Evolutionary conservation across 2,329 filamentous ascomycete species (phyloP).

Genomic region (Penicillium polonicum): DNA sequence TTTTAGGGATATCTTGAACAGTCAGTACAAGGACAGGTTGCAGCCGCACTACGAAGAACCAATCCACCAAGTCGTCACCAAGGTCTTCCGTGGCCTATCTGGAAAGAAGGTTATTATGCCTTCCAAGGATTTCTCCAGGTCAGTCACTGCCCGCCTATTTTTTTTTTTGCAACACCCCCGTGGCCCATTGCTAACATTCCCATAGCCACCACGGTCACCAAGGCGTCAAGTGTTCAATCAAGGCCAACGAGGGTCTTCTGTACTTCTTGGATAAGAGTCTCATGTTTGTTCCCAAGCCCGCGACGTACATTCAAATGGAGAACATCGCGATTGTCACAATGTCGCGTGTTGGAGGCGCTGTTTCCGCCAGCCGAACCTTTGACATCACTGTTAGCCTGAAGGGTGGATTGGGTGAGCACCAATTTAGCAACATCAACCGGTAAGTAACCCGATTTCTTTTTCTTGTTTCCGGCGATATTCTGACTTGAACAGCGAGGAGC

Average conservation of each 20-base stretch:
- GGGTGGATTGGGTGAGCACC: slow-evolving; percentile 78
- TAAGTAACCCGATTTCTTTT: slow-evolving; percentile 29
- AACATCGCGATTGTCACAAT: slow-evolving; percentile 90
- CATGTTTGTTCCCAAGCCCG: slow-evolving; percentile 98
- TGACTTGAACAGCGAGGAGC: slow-evolving; percentile 66
- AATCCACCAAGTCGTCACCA: slow-evolving; percentile 87
- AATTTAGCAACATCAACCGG: slow-evolving; percentile 99
- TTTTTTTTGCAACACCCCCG: neutral
- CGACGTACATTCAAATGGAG: slow-evolving; percentile 95
- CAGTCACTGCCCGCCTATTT: slow-evolving; percentile 10
- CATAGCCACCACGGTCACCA: slow-evolving; percentile 78
- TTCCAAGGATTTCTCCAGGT: slow-evolving; percentile 85
- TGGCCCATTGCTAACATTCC: slow-evolving; percentile 13
- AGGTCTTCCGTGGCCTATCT: slow-evolving; percentile 90
- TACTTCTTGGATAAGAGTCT: slow-evolving; percentile 98
- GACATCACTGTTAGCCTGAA: slow-evolving; percentile 95
- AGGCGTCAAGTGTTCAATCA: slow-evolving; percentile 99
- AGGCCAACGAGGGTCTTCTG: slow-evolving; percentile 94
- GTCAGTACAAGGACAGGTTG: slow-evolving; percentile 86
- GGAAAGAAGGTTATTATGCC: slow-evolving; percentile 94
- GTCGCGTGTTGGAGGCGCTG: slow-evolving; percentile 89
- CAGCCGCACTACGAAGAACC: slow-evolving; percentile 89
- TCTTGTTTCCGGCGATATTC: slow-evolving; percentile 7
- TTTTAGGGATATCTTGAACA: slow-evolving; percentile 67
- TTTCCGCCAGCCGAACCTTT: slow-evolving; percentile 92